Evolutionary conservation across 805 yeast genomes (phyloP).

Genomic region (Myxozyma vanderwaltii): DNA sequence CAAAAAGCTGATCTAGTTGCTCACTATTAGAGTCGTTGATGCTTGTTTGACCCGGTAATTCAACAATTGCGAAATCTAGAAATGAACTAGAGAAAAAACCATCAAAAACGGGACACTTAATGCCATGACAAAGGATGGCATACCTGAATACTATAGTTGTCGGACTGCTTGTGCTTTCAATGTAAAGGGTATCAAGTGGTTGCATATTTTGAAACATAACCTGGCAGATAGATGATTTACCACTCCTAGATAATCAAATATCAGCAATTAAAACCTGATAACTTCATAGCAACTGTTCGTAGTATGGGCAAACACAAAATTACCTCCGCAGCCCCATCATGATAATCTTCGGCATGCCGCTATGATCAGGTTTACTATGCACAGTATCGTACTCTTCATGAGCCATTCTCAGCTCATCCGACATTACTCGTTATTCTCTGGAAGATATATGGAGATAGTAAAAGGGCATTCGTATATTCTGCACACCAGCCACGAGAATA

Average conservation of each 20-base stretch:
- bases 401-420: background rate
- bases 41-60: constrained; percentile 90
- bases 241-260: constrained; percentile 46
- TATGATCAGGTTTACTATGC: background rate
- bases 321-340: constrained; percentile 33
- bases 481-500: too few relatives aligned
- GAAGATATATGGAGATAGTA: background rate
- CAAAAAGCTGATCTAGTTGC: constrained; percentile 65
- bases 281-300: too few relatives aligned
- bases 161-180: constrained; percentile 67
- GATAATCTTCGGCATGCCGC: constrained; percentile 12
- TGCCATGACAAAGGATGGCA: background rate
- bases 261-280: background rate
- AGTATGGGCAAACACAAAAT: background rate
- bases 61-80: constrained; percentile 86
- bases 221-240: constrained; percentile 92
- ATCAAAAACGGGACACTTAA: background rate
- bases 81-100: constrained; percentile 50
- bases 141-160: constrained; percentile 20
- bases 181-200: constrained; percentile 86
- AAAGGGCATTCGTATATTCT: too few relatives aligned
- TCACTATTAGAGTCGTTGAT: constrained; percentile 85
- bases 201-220: constrained; percentile 97
- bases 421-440: background rate
- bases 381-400: background rate